Base-by-base conservation (phyloP, 805 yeast species). In the Candida ascalaphidarum region DNA sequence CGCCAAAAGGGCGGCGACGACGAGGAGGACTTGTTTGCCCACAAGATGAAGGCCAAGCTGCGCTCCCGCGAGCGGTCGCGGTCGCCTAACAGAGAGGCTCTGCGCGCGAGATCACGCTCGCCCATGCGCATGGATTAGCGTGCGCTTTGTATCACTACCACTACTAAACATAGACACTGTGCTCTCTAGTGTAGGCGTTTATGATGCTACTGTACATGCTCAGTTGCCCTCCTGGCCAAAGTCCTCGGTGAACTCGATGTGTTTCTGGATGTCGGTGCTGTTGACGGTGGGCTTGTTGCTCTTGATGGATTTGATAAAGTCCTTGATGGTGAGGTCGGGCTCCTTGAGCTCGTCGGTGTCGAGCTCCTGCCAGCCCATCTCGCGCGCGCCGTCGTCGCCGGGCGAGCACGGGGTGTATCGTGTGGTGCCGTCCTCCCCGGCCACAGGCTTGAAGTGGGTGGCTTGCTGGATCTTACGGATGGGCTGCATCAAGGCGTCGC, bases 401-500 rank as follows among this genome's bases (percentile, higher is more conserved):
- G 99, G 99, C 0, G 96, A 86, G 49, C 98, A 92, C 1, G 98
- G 98, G 11, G 88, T 82, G 27, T 74, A 68, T 50, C 74, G 77
- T 16, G 53, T 58, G 11, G 33, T 39, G 2, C 58, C 61, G 16
- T 58, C 63, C 3, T 59, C 68, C 6, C 66, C 63, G 1, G 46
- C 39, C 8, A 74, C 73, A 35, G 69, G 65, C 50, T 81, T 81
- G 64, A 92, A 92, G 63, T 92, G 98, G 0, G 98, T 92, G 1
- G 98, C 96, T 47, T 74, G 79, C 55, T 89, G 97, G 37, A 92
- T 85, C 50, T 85, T 86, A 44, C 98, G 72, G 34, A 92, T 85
- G 2, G 99, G 98, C 55, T 89, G 94, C 98, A 92, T 92, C 41
- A 92, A 64, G 0, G 97, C 97, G 55, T 92, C 99, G 44, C 95